phyloP scores from a whole-genome alignment of 169 alveolate species.

The Plasmodium sp. region DNA sequence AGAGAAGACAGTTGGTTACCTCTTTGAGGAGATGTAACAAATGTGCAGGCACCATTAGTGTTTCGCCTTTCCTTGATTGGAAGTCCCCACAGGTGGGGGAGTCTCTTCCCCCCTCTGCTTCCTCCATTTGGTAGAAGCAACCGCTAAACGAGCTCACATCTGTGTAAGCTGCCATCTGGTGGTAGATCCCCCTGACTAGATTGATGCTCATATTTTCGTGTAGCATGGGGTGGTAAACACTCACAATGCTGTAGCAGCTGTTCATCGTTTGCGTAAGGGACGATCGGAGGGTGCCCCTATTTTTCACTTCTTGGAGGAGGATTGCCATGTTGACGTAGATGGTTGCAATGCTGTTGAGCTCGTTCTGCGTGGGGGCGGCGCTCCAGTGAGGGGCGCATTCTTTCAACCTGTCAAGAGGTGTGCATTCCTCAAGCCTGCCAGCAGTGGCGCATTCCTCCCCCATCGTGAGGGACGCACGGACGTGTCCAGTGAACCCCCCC shows the following conservation, averaged over 20 bases:
- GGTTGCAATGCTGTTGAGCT: conserved; percentile 27
- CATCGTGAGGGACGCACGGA: too few relatives aligned
- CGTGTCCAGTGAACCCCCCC: background rate
- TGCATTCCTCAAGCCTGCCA: too few relatives aligned
- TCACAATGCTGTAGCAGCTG: background rate
- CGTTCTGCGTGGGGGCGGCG: conserved; percentile 14
- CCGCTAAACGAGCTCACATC: background rate
- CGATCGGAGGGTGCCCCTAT: background rate
- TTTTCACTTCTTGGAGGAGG: conserved; percentile 1
- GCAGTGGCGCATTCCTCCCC: too few relatives aligned
- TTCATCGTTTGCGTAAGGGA: background rate
- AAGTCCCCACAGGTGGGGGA: background rate
- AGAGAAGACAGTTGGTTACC: background rate
- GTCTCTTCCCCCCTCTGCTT: background rate
- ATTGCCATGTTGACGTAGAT: conserved; percentile 21
- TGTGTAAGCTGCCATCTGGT: background rate
- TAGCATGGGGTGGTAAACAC: background rate
- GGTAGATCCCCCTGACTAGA: conserved; percentile 1
- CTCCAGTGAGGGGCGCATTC: background rate
- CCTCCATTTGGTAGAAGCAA: background rate
- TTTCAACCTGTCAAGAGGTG: background rate
- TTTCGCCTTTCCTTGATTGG: background rate
- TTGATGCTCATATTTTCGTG: conserved; percentile 42
- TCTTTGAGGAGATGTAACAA: background rate
- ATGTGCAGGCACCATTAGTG: background rate